Conservation (phyloP, 176 grass and related monocot genomes). For the Triticum urartu region DNA sequence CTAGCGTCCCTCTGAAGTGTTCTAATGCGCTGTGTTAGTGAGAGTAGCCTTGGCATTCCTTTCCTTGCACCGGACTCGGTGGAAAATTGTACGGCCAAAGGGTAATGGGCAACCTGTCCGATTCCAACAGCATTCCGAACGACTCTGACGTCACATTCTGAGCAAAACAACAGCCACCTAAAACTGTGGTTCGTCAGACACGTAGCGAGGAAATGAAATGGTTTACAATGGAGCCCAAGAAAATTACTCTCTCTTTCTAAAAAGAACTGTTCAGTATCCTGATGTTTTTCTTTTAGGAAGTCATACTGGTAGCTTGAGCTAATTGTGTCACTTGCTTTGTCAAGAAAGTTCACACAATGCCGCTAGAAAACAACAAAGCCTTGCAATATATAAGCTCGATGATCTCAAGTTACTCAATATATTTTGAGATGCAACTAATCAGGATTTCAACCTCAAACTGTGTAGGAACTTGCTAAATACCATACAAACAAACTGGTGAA, state of each 20-base stretch:
- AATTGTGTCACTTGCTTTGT: neutral
- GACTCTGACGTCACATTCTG: neutral
- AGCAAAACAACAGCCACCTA: neutral
- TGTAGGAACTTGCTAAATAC: neutral
- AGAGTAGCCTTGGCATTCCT: neutral
- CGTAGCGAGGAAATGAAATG: neutral
- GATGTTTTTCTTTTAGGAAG: neutral
- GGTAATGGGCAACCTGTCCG: neutral
- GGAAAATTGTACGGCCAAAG: neutral
- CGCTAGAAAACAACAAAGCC: neutral
- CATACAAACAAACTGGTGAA: neutral
- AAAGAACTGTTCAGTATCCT: neutral
- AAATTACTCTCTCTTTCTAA: neutral
- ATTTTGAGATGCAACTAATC: neutral
- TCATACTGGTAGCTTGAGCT: neutral
- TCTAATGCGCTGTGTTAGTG: too few species aligned
- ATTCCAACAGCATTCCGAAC: neutral
- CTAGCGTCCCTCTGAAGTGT: neutral
- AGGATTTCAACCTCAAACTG: neutral
- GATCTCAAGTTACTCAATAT: neutral
- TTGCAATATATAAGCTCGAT: neutral
- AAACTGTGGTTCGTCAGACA: neutral
- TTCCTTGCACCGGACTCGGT: neutral
- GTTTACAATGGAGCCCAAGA: neutral
- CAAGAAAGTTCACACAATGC: neutral